phyloP scores from a whole-genome alignment of 208 protist species.

The Crithidia bombi region DNA sequence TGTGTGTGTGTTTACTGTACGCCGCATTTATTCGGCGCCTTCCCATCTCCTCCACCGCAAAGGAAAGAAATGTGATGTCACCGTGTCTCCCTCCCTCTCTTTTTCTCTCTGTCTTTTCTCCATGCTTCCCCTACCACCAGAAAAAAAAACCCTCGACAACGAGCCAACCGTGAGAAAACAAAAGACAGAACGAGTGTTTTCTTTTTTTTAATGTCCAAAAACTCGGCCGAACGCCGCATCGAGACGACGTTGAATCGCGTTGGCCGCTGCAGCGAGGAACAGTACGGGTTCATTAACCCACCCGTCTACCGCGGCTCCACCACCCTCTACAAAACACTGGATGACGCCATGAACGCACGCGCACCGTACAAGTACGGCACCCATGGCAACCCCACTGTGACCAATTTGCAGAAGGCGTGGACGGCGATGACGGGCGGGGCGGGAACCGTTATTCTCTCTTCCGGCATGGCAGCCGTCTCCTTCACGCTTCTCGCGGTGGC shows the following conservation, averaged over 20 bases:
- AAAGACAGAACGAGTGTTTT: no score
- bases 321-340: slow-evolving; percentile 28
- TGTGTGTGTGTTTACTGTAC: no score
- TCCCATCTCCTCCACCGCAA: no score
- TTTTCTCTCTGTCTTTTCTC: neutral
- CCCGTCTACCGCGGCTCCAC: slow-evolving; percentile 41
- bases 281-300: slow-evolving; percentile 33
- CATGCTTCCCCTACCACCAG: neutral
- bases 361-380: slow-evolving; percentile 31
- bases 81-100: no score
- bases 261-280: slow-evolving; percentile 26
- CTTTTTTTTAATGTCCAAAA: no score
- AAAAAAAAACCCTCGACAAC: no score
- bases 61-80: neutral
- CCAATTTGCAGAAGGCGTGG: slow-evolving; percentile 35
- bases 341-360: slow-evolving; percentile 16
- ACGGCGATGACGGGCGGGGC: slow-evolving; percentile 36
- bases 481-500: slow-evolving; percentile 31
- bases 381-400: slow-evolving; percentile 30
- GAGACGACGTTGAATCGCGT: slow-evolving; percentile 30
- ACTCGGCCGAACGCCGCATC: neutral
- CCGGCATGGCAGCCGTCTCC: slow-evolving; percentile 34
- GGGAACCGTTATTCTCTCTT: slow-evolving; percentile 33
- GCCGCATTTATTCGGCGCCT: no score
- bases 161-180: neutral